These are phyloP conservation scores for Eragrostis curvula DNA, from an alignment of 176 grass and related monocot species.

Conservation along the genomic window DNA sequence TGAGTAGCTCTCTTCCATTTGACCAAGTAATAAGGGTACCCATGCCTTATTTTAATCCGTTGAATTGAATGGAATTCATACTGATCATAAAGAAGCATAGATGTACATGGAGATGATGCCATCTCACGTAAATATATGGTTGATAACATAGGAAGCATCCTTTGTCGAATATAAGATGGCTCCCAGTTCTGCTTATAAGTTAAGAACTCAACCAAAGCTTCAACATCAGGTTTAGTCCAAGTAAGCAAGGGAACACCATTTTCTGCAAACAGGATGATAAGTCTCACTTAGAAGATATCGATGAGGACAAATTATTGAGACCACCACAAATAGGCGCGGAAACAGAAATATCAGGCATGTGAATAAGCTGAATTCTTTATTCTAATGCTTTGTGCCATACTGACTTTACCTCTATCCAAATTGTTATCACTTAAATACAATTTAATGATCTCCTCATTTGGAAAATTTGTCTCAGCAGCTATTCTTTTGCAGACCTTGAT, in stretches of 20 bases:
- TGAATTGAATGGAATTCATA: conserved; percentile 86
- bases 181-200: conserved; percentile 75
- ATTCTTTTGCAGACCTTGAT: conserved; percentile 83
- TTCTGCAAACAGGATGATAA: conserved; percentile 56
- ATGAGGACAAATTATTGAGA: background rate
- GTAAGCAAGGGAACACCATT: conserved; percentile 47
- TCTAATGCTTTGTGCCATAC: background rate
- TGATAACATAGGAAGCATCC: conserved; percentile 80
- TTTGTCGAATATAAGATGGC: conserved; percentile 85
- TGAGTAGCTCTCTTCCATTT: conserved; percentile 68
- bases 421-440: conserved; percentile 77
- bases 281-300: background rate
- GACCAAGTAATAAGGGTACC: conserved; percentile 79
- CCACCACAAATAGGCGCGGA: background rate
- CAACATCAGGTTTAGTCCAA: conserved; percentile 83
- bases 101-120: conserved; percentile 41
- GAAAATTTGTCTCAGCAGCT: conserved; percentile 77
- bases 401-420: conserved; percentile 57
- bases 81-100: conserved; percentile 68
- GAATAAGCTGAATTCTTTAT: background rate
- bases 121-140: conserved; percentile 82
- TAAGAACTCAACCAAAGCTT: conserved; percentile 82
- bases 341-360: background rate
- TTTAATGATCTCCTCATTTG: conserved; percentile 85
- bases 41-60: conserved; percentile 70